Conservation (phyloP, 2,329 filamentous ascomycete species). For the Curvularia sp. region DNA sequence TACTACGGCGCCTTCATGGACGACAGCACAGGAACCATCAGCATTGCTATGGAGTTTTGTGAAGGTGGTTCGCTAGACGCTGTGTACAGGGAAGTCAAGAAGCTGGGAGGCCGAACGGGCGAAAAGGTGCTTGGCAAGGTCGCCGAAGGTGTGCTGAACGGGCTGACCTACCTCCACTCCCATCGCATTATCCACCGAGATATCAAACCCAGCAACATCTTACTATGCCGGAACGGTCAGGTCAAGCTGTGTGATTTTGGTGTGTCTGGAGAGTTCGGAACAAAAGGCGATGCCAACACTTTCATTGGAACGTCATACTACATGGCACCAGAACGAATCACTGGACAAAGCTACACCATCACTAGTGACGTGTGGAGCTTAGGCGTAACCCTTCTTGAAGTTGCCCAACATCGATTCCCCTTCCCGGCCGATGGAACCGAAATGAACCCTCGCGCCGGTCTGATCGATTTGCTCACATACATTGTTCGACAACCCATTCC, state of each 20-base stretch:
- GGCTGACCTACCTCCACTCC: constrained; percentile 91
- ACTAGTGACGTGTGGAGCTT: constrained; percentile 98
- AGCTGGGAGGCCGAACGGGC: constrained; percentile 89
- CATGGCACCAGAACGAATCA: constrained; percentile 98
- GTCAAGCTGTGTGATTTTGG: constrained; percentile 99
- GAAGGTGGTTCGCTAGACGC: constrained; percentile 95
- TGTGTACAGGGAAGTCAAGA: constrained; percentile 97
- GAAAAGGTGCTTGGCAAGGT: constrained; percentile 98
- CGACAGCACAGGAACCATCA: constrained; percentile 93
- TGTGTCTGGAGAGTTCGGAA: constrained; percentile 96
- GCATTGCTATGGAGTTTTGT: constrained; percentile 99
- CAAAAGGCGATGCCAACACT: constrained; percentile 97
- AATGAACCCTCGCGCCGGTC: constrained; percentile 88
- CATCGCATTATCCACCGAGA: constrained; percentile 98
- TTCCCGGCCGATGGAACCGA: constrained; percentile 97
- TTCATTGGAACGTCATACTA: constrained; percentile 99
- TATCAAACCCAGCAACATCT: constrained; percentile 97
- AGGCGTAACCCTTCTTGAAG: constrained; percentile 95
- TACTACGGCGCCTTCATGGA: constrained; percentile 99
- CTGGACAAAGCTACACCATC: constrained; percentile 96
- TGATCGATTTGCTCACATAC: constrained; percentile 96
- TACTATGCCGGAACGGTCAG: constrained; percentile 84
- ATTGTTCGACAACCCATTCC: constrained; percentile 96
- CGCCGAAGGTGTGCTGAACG: constrained; percentile 90
- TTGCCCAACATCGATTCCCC: constrained; percentile 97